Base-by-base conservation (phyloP, 2,329 filamentous ascomycete species). In the Beauveria asiatica region DNA sequence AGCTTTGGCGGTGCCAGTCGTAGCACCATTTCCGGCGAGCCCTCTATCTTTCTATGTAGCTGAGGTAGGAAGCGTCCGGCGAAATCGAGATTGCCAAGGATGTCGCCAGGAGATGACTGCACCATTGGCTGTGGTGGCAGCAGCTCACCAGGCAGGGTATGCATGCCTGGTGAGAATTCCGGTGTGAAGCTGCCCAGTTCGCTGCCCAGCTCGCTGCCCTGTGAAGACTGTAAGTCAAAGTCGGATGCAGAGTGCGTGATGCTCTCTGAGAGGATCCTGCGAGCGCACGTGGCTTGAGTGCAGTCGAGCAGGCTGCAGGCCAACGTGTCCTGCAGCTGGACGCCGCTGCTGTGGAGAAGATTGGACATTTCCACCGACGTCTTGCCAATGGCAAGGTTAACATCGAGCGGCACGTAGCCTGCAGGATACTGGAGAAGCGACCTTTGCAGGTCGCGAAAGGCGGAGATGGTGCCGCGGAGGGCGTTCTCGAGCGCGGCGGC, bases 41-140 rank as follows among this genome's bases (percentile, higher is more conserved):
- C 59, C 25, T 60, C 59, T 10, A 56, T 56, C 39, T 60, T 60
- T 27, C 59, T 21, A n/a, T 56, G 52, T 11, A 60, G 59, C 45
- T 56, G 59, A 8, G 59, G 59, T 3, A 60, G 9, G 33, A 60
- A 60, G 11, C 59, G 44, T 3, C 30, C 58, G 1, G 27, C 25
- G 6, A 27, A 53, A 16, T 57, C 53, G 10, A 57, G 11, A 10
- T 61, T 46, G 37, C 13, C 46, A 7, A 48, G 27, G 3, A 19
- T 13, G 3, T 16, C 17, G 8, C 23, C 33, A 7, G 19, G 23
- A 10, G 27, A 23, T 5, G 33, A 4, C 46, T 57, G 52, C 2
- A 39, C 33, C 21, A 55, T 30, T 7, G 51, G 23, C 46, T 61
- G 59, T 13, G 59, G 52, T 10, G 57, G 44, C 11, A 61, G 33